Evolutionary conservation across 1,139 yeast species (phyloP).

Genomic region (Pichia sp.): DNA sequence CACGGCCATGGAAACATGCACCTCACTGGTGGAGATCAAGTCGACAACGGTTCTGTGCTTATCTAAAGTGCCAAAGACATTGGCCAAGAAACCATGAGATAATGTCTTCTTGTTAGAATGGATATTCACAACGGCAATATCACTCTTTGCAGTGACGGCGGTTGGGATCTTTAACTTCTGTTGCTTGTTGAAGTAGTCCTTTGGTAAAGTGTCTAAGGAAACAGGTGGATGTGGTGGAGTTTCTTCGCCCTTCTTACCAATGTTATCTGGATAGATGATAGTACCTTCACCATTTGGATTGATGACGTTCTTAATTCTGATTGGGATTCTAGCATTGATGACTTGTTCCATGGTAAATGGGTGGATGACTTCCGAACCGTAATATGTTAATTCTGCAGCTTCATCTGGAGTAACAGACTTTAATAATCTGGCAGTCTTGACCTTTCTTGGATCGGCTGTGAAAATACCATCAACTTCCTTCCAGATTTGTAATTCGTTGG

Average conservation of each 20-base stretch:
- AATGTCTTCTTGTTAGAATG: constrained; percentile 92
- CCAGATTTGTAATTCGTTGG: constrained; percentile 97
- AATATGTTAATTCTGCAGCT: constrained; percentile 96
- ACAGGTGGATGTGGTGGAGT: constrained; percentile 97
- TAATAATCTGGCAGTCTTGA: constrained; percentile 81
- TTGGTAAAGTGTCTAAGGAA: constrained; percentile 54
- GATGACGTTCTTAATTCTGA: constrained; percentile 92
- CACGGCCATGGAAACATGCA: constrained; percentile 97
- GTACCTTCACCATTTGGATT: constrained; percentile 93
- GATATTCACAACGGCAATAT: constrained; percentile 86
- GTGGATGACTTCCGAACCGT: constrained; percentile 97
- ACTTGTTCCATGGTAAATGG: constrained; percentile 99
- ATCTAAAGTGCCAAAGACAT: constrained; percentile 84
- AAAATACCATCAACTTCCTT: constrained; percentile 98
- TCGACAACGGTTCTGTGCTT: constrained; percentile 87
- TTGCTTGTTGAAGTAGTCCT: constrained; percentile 50
- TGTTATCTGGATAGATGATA: constrained; percentile 86
- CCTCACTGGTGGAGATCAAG: constrained; percentile 94
- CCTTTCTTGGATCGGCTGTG: constrained; percentile 98
- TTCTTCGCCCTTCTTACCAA: constrained; percentile 78
- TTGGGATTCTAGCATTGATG: constrained; percentile 92
- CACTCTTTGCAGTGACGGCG: constrained; percentile 93
- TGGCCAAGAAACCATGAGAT: constrained; percentile 94
- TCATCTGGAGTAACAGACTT: constrained; percentile 96
- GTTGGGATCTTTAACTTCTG: constrained; percentile 73